phyloP scores from a whole-genome alignment of 306 rosid genomes.

The Dalbergia oliveri region DNA sequence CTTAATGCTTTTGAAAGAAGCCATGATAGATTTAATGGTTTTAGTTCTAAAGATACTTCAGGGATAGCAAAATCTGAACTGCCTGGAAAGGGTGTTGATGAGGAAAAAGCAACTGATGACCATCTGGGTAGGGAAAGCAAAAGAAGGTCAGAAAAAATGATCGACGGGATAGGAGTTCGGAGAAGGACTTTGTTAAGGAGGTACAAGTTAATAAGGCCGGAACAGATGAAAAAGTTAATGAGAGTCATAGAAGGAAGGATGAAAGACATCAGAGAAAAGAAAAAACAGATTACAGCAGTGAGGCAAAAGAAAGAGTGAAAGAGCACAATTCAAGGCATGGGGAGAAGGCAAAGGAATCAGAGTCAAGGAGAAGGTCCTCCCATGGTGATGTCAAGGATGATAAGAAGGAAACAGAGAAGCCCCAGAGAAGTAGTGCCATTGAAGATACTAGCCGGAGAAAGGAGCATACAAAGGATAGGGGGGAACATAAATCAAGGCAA shows the following conservation, averaged over 20 bases:
- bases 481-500: conserved; percentile 71
- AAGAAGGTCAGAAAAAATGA: conserved; percentile 61
- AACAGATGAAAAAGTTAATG: conserved; percentile 67
- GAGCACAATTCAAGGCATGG: conserved; percentile 58
- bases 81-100: conserved; percentile 49
- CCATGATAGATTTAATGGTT: conserved; percentile 53
- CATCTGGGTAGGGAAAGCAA: conserved; percentile 57
- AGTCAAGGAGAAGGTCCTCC: conserved; percentile 73
- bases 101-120: conserved; percentile 53
- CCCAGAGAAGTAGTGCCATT: conserved; percentile 57
- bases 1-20: conserved; percentile 54
- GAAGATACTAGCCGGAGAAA: conserved; percentile 70
- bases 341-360: conserved; percentile 72
- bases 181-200: conserved; percentile 63
- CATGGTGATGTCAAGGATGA: conserved; percentile 67
- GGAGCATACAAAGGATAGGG: conserved; percentile 72
- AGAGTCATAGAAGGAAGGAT: conserved; percentile 66
- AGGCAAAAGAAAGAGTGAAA: conserved; percentile 69
- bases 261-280: conserved; percentile 70
- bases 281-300: conserved; percentile 61
- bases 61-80: conserved; percentile 55
- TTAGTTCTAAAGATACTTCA: conserved; percentile 49
- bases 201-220: conserved; percentile 61
- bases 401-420: conserved; percentile 69
- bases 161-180: conserved; percentile 53